These are phyloP conservation scores for Bolboschoenus planiculmis DNA, from an alignment of 176 grass and related monocot species.

Conservation along the genomic window DNA sequence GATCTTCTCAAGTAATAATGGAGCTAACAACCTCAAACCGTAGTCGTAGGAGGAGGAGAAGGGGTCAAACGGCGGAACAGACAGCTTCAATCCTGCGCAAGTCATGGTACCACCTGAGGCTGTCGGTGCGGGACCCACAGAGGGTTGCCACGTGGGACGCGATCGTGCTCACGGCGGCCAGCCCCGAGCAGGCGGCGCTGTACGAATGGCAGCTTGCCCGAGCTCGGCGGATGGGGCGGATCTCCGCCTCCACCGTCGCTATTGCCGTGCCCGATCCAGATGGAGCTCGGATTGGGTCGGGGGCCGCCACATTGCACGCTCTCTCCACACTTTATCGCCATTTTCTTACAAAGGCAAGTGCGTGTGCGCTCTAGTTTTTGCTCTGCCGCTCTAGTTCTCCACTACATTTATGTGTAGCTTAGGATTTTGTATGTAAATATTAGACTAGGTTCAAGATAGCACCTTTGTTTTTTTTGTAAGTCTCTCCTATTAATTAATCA, in stretches of 20 bases:
- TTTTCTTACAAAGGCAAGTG: conserved; percentile 36
- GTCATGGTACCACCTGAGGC: conserved; percentile 67
- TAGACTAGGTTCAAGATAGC: not conserved
- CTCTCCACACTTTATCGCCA: conserved; percentile 45
- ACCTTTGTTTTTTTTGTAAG: too few species aligned
- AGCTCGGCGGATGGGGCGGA: conserved; percentile 51
- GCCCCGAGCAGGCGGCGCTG: conserved; percentile 72
- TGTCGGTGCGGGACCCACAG: conserved; percentile 61
- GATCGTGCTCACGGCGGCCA: conserved; percentile 72
- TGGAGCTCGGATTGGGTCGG: conserved; percentile 81
- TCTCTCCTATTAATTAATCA: too few species aligned
- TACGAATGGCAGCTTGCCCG: conserved; percentile 66
- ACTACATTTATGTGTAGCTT: not conserved
- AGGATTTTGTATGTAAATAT: not conserved
- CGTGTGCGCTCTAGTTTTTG: not conserved
- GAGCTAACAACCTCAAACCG: not conserved
- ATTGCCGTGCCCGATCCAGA: conserved; percentile 82
- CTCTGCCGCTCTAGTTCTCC: not conserved
- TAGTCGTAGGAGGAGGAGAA: not conserved
- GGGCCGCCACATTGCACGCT: conserved; percentile 88
- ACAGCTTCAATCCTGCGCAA: conserved; percentile 61
- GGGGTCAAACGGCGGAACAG: conserved; percentile 42
- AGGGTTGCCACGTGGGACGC: conserved; percentile 80
- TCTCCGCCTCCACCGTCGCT: conserved; percentile 51
- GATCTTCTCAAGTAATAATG: not conserved